These are phyloP conservation scores for Rhodotorula sp. DNA, from an alignment of 1,284 basidiomycete species.

Conservation along the genomic window DNA sequence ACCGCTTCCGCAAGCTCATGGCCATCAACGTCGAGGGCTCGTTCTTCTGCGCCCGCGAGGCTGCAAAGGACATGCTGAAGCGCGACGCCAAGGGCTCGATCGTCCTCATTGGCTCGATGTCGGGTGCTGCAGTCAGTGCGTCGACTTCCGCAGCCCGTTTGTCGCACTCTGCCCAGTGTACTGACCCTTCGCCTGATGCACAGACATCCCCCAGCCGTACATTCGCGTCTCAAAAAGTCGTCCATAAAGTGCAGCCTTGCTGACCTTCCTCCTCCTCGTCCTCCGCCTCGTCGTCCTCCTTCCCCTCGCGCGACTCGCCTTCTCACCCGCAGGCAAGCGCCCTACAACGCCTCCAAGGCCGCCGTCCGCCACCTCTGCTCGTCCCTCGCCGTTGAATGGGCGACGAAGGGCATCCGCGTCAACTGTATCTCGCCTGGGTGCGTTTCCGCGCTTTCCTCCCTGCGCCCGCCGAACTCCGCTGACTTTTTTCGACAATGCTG, in stretches of 20 bases:
- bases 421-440: conserved; percentile 15
- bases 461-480: not conserved
- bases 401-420: conserved; percentile 55
- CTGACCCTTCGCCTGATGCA: not conserved
- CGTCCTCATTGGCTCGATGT: conserved; percentile 87
- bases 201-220: conserved; percentile 14
- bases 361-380: conserved; percentile 83
- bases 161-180: not conserved
- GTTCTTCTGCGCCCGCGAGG: conserved; percentile 91
- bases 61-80: conserved; percentile 61
- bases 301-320: conserved; percentile 56
- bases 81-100: conserved; percentile 55
- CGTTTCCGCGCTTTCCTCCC: not conserved
- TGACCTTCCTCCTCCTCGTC: not conserved
- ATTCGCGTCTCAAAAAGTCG: not conserved
- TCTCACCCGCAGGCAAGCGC: conserved; percentile 61
- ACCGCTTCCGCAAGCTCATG: conserved; percentile 64
- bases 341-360: conserved; percentile 79
- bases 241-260: not conserved
- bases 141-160: not conserved
- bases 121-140: conserved; percentile 62
- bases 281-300: not conserved
- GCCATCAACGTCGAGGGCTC: conserved; percentile 91
- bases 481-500: not conserved
- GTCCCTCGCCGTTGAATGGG: conserved; percentile 85